Evolutionary conservation across 192 early-diverging fungal species (phyloP).

Genomic region (Fimicolochytrium jonesii): DNA sequence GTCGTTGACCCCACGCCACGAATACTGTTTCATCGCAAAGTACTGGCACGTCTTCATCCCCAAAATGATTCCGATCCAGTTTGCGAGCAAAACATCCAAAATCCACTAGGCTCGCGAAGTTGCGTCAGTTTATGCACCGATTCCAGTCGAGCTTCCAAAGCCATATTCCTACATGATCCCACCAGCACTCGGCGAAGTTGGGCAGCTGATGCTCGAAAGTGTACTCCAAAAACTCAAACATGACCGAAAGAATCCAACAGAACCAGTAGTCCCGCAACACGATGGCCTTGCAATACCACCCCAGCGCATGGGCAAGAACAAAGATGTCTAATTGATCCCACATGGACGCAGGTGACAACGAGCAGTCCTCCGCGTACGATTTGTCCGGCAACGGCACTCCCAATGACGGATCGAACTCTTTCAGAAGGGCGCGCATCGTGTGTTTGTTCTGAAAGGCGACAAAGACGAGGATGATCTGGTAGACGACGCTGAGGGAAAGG

Average conservation of each 20-base stretch:
- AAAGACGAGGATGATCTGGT: conserved; percentile 86
- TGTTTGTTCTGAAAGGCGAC: conserved; percentile 88
- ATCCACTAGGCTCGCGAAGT: conserved; percentile 64
- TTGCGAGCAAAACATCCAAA: conserved; percentile 85
- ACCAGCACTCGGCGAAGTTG: conserved; percentile 99
- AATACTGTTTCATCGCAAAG: conserved; percentile 94
- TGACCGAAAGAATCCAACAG: conserved; percentile 92
- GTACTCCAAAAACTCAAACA: conserved; percentile 96
- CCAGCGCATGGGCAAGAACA: conserved; percentile 85
- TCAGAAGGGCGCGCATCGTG: conserved; percentile 71
- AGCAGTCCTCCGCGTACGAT: conserved; percentile 87
- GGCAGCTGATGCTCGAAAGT: conserved; percentile 90
- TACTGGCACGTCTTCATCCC: conserved; percentile 98
- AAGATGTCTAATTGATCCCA: conserved; percentile 88
- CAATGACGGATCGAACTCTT: conserved; percentile 72
- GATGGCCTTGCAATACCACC: conserved; percentile 92
- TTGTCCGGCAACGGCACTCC: conserved; percentile 84
- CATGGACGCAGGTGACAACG: conserved; percentile 69
- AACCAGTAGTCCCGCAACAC: conserved; percentile 92
- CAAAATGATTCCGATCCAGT: conserved; percentile 89
- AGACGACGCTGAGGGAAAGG: conserved; percentile 76
- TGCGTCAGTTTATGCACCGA: conserved; percentile 4
- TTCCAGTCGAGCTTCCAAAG: neutral
- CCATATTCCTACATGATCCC: conserved; percentile 89
- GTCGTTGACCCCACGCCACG: conserved; percentile 85